Base-by-base conservation (phyloP, 2,329 filamentous ascomycete genomes). In the Neurospora sp. region DNA sequence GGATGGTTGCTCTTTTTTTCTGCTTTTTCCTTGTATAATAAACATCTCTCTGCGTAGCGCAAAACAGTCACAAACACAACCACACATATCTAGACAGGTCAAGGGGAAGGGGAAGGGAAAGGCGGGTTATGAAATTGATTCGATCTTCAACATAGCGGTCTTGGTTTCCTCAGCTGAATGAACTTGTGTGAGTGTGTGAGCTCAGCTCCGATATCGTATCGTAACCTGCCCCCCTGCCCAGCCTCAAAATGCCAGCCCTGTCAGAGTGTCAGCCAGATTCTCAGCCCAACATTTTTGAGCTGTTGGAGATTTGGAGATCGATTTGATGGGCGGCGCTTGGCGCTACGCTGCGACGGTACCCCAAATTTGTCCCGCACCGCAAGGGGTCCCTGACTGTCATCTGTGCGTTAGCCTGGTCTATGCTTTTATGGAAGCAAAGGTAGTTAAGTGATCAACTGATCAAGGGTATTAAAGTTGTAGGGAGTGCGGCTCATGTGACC, bases 401-500 rank as follows among this genome's bases (percentile, higher is more conserved):
- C 52, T 9, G 52, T 62, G 52, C 52, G 52, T 23, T 52, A 33
- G 6, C 5, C 4, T 15, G 10, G 19, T 15, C 43, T 52, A 23
- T 13, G 10, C 9, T 23, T 23, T 52, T 46, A 43, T 5, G 7
- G 39, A 36, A 36, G 33, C 33, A 6, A 36, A 7, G 7, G 33
- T 36, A 36, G 33, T 36, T 36, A 36, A 7, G 6, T 36, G 6
- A 36, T 36, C 33, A 36, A 8, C 33, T 36, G 6, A 36, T 7
- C 33, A 5, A 11, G 4, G 38, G 10, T 40, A 13, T 15, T 40
- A 43, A 43, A 43, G 17, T 9, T 9, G 10, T 52, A 52, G 19
- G 43, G 19, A 13, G 1, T 23, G 2, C 4, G 11, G 42, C 66
- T 71, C 71, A 71, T 71, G 71, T 75, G 73, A 72, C 73, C 66